These are phyloP conservation scores for Claviceps sp. DNA, from an alignment of 2,329 filamentous ascomycete species.

Conservation along the genomic window DNA sequence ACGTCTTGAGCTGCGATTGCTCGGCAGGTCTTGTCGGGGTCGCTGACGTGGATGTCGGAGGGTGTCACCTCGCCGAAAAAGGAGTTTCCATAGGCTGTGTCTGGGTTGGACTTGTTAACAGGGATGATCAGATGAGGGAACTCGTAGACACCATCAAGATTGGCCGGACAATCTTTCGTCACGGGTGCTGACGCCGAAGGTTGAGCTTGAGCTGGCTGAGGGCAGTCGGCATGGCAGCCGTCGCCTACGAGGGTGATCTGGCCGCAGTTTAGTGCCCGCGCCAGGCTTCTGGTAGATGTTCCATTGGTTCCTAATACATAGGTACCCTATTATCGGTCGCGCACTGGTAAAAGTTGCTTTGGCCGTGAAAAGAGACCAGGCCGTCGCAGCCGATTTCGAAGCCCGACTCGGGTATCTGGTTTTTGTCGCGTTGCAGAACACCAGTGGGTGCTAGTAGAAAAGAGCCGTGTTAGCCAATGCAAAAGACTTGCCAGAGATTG, in stretches of 20 bases:
- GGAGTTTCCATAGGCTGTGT: constrained; percentile 36
- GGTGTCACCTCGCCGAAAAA: constrained; percentile 42
- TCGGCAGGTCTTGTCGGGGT: constrained; percentile 43
- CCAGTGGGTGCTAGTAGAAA: constrained; percentile 35
- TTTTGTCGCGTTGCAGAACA: constrained; percentile 48
- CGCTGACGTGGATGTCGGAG: constrained; percentile 40
- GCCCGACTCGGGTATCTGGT: constrained; percentile 35
- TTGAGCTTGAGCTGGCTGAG: constrained; percentile 5
- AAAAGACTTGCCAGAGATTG: not conserved
- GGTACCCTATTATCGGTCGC: constrained; percentile 35
- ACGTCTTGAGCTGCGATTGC: constrained; percentile 43
- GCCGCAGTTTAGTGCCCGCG: constrained; percentile 29
- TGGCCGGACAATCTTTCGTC: constrained; percentile 24
- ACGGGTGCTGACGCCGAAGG: constrained; percentile 7
- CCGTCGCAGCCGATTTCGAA: constrained; percentile 44
- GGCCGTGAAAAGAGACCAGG: constrained; percentile 35
- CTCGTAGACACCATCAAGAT: constrained; percentile 32
- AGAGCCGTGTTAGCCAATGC: not conserved
- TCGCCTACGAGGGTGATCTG: constrained; percentile 31
- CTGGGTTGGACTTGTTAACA: constrained; percentile 39
- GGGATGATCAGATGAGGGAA: constrained; percentile 52
- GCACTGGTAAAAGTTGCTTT: constrained; percentile 45
- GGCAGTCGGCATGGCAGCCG: constrained; percentile 16
- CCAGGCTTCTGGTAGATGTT: constrained; percentile 38
- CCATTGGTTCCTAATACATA: no score